Conservation (phyloP, 768 basidiomycete species). For the Russula sp. region DNA sequence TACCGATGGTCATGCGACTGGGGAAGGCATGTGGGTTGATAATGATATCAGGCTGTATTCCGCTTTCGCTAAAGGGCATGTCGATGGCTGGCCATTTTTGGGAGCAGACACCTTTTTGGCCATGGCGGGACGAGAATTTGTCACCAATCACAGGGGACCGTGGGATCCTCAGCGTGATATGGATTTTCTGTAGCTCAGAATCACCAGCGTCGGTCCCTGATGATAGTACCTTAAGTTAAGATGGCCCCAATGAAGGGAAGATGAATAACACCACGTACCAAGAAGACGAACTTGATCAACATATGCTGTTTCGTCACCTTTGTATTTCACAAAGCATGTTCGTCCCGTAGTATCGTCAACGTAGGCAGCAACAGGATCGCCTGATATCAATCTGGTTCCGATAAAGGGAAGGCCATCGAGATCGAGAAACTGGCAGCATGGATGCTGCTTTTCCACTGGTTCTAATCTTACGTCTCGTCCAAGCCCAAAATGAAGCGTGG, state of each 20-base stretch:
- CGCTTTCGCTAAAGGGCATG: conserved; percentile 98
- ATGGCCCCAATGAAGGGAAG: background rate
- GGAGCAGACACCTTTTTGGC: conserved; percentile 99
- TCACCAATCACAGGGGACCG: conserved; percentile 97
- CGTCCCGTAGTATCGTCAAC: conserved; percentile 76
- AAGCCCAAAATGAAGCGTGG: conserved; percentile 85
- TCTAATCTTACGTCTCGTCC: conserved; percentile 61
- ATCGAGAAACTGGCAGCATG: conserved; percentile 52
- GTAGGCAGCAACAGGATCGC: conserved; percentile 82
- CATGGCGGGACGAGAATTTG: conserved; percentile 98
- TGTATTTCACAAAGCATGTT: conserved; percentile 89
- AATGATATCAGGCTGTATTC: conserved; percentile 98
- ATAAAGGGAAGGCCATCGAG: conserved; percentile 78
- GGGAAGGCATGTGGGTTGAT: conserved; percentile 99
- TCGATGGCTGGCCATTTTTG: conserved; percentile 98
- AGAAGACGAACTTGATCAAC: conserved; percentile 88
- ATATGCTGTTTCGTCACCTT: conserved; percentile 88
- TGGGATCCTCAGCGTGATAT: conserved; percentile 87
- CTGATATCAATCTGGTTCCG: conserved; percentile 59
- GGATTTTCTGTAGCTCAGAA: conserved; percentile 83
- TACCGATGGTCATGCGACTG: conserved; percentile 99
- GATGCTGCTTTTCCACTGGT: conserved; percentile 41
- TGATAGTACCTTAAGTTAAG: background rate
- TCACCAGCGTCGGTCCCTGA: conserved; percentile 83
- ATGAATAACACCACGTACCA: conserved; percentile 39